Conservation (phyloP, 768 basidiomycete species). For the Agaricus subrufescens region DNA sequence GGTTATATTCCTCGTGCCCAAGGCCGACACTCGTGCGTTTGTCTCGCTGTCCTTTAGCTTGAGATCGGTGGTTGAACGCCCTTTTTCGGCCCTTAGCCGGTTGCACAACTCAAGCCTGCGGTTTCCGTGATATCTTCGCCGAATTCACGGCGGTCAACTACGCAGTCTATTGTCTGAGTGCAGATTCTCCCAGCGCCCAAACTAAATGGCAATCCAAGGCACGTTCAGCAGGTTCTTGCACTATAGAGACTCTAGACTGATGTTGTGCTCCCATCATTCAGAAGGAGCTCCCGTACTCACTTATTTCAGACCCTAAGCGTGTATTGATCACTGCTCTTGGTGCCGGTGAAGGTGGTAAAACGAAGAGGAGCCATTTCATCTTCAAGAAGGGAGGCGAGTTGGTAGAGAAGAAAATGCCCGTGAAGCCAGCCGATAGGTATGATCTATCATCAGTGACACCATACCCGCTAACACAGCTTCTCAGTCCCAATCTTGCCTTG, state of each 20-base stretch:
- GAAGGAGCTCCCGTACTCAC: conserved; percentile 81
- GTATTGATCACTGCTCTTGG: conserved; percentile 77
- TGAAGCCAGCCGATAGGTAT: conserved; percentile 84
- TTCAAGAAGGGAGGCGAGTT: conserved; percentile 91
- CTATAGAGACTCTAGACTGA: not conserved
- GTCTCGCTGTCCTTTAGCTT: conserved; percentile 19
- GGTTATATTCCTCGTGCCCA: conserved; percentile 80
- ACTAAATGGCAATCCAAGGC: conserved; percentile 87
- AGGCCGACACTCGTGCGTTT: conserved; percentile 70
- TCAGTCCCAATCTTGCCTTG: conserved; percentile 3
- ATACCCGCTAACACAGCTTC: not conserved
- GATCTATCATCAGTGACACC: not conserved
- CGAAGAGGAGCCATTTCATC: conserved; percentile 90
- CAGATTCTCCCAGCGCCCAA: conserved; percentile 71
- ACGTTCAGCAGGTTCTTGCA: conserved; percentile 12
- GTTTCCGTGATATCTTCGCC: conserved; percentile 79
- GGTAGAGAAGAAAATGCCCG: conserved; percentile 78
- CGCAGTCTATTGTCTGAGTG: conserved; percentile 80
- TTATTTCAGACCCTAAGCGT: conserved; percentile 88
- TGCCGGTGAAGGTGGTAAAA: conserved; percentile 73
- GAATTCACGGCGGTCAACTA: conserved; percentile 69
- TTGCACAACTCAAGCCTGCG: conserved; percentile 91
- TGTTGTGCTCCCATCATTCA: conserved; percentile 23
- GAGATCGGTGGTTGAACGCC: not conserved
- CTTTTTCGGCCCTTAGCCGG: conserved; percentile 47